Conservation (phyloP, 2,329 filamentous ascomycete genomes). For the Nectriaceae sp. region DNA sequence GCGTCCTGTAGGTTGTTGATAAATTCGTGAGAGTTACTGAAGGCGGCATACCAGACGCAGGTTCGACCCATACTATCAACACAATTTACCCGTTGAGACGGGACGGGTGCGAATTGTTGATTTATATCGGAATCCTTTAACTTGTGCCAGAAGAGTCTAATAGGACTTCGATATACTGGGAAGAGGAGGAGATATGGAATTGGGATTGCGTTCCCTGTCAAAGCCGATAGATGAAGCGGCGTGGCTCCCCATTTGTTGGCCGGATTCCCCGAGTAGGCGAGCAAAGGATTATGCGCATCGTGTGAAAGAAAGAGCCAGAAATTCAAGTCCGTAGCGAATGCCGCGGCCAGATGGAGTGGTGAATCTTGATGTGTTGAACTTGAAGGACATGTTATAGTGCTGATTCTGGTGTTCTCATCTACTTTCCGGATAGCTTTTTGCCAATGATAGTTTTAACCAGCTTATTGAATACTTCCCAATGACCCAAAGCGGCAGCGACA, state of each 20-base stretch:
- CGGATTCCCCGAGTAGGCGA: background rate
- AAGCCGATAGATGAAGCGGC: conserved; percentile 1
- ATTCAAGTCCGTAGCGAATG: background rate
- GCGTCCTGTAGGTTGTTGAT: background rate
- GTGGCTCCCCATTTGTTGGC: conserved; percentile 3
- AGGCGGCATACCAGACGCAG: conserved; percentile 1
- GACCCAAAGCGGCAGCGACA: conserved; percentile 1
- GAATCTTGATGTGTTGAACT: background rate
- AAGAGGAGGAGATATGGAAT: too few species aligned
- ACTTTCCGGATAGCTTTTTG: too few species aligned
- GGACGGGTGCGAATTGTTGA: too few species aligned
- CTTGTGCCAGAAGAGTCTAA: too few species aligned
- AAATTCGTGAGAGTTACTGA: background rate
- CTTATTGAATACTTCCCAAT: background rate
- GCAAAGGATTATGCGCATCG: background rate
- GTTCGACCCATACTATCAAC: conserved; percentile 1
- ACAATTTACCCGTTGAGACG: too few species aligned
- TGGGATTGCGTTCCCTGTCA: background rate
- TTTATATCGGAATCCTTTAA: too few species aligned
- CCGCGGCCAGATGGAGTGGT: conserved; percentile 1
- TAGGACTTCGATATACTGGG: too few species aligned
- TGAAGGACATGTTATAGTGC: background rate
- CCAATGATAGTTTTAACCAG: too few species aligned
- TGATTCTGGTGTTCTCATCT: too few species aligned
- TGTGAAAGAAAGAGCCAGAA: background rate